Base-by-base conservation (phyloP, 2,329 filamentous ascomycete genomes). In the Epichloe elymi region DNA sequence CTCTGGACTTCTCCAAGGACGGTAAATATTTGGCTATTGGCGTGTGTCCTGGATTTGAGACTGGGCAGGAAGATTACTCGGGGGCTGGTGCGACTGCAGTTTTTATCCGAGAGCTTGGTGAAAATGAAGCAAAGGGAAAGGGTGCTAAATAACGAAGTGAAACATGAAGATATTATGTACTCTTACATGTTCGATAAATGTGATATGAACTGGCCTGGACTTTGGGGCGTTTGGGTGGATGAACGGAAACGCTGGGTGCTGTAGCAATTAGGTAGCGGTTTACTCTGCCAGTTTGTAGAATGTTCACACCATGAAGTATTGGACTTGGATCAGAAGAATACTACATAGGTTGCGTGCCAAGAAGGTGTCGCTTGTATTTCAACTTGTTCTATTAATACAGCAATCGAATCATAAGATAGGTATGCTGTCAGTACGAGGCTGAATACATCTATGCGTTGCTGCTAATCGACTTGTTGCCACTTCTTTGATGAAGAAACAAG, bases 121-220 rank as follows among this genome's bases (percentile, higher is more conserved):
- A 95, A 61, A 86, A 80, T 8, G 93, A 98, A 69, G 89, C 90
- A 4, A 89, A 90, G 69, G 85, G 84, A 20, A 95, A 95, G 70
- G 81, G 81, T 5, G 74, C 80, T 42, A 90, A 88, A 70, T 83
- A 65, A 66, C 40, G 39, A 36, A 20, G 30, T 12, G 26, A 33
- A 30, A n/a, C 14, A n/a, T 12, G 4, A 40, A 35, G 7, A 50
- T 23, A 12, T 14, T 8, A 39, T 50, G 49, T 46, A 50, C 23
- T 45, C 26, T 41, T 39, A n/a, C 20, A 36, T 48, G 15, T 33
- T 38, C 15, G 30, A 41, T 11, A 35, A 20, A 49, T 38, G 26
- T 48, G 49, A 33, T 20, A 41, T 33, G 33, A 42, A 11, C n/a
- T 12, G 20, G 30, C 41, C 40, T 35, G 19, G 33, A 39, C 35